Evolutionary conservation across 805 yeast genomes (phyloP).

Genomic region (Metschnikowia amazonensis): DNA sequence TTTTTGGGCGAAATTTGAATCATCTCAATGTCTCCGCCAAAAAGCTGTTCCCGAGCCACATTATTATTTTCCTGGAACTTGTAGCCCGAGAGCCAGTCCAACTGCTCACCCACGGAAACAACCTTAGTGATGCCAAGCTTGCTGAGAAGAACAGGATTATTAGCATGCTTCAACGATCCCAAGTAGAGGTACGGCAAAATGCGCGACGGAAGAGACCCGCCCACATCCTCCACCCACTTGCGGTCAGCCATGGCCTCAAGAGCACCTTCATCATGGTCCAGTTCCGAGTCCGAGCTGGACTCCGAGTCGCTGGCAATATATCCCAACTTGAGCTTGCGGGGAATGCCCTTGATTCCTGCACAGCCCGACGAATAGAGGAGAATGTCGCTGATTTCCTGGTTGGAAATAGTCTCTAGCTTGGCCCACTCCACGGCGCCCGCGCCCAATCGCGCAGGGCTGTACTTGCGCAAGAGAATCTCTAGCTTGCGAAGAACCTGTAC

Average conservation of each 20-base stretch:
- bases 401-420: conserved; percentile 27
- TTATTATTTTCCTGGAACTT: conserved; percentile 26
- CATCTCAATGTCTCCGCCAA: conserved; percentile 32
- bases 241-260: conserved; percentile 5
- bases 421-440: conserved; percentile 25
- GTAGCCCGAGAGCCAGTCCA: conserved; percentile 54
- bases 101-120: conserved; percentile 80
- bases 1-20: conserved; percentile 24
- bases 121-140: conserved; percentile 68
- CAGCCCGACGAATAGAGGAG: conserved; percentile 18
- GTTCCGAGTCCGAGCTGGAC: conserved; percentile 19
- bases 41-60: conserved; percentile 21
- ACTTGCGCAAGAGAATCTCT: conserved; percentile 55
- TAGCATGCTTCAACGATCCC: conserved; percentile 83
- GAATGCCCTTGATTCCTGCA: conserved; percentile 6
- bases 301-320: conserved; percentile 26
- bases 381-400: conserved; percentile 33
- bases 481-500: conserved; percentile 60
- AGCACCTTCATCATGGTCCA: conserved; percentile 7
- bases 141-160: conserved; percentile 56
- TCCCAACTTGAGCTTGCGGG: conserved; percentile 22
- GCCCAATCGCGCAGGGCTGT: conserved; percentile 46
- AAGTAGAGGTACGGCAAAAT: conserved; percentile 79
- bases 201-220: conserved; percentile 78
- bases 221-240: conserved; percentile 40